These are phyloP conservation scores for Lomentospora prolificans DNA, from an alignment of 2,329 filamentous ascomycete species.

Conservation along the genomic window DNA sequence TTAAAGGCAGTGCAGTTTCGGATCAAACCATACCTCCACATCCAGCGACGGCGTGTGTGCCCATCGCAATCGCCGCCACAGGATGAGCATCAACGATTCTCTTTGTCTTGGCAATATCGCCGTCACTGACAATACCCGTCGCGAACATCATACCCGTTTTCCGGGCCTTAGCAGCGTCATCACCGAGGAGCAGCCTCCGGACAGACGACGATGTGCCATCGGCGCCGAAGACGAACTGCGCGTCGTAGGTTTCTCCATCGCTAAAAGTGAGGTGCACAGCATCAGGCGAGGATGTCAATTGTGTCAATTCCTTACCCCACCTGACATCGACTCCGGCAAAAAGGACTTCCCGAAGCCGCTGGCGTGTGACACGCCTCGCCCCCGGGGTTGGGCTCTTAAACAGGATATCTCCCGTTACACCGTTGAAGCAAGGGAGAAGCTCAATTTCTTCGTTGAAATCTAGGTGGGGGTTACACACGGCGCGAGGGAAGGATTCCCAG, in stretches of 20 bases:
- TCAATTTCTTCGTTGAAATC: conserved; percentile 21
- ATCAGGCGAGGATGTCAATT: conserved; percentile 12
- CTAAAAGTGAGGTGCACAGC: conserved; percentile 10
- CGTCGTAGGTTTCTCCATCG: conserved; percentile 15
- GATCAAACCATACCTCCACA: conserved; percentile 18
- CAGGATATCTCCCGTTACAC: conserved; percentile 24
- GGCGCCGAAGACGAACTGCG: conserved; percentile 21
- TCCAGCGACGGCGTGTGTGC: conserved; percentile 17
- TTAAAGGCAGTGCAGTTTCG: background rate
- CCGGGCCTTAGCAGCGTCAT: conserved; percentile 14
- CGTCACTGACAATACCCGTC: conserved; percentile 17
- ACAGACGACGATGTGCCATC: conserved; percentile 22
- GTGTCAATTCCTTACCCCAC: conserved; percentile 18
- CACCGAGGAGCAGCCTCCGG: conserved; percentile 20
- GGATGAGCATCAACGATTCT: conserved; percentile 20
- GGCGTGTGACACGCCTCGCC: conserved; percentile 23
- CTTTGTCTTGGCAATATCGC: conserved; percentile 17
- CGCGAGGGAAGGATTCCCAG: conserved; percentile 18
- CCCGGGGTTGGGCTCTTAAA: conserved; percentile 23
- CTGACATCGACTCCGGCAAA: conserved; percentile 21
- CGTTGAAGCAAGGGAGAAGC: conserved; percentile 22
- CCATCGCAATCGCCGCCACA: conserved; percentile 21
- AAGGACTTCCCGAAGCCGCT: conserved; percentile 22
- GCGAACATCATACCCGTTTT: conserved; percentile 21
- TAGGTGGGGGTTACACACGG: conserved; percentile 25